These are phyloP conservation scores for Apiosordaria backusii DNA, from an alignment of 495 filamentous ascomycete genomes.

Conservation along the genomic window DNA sequence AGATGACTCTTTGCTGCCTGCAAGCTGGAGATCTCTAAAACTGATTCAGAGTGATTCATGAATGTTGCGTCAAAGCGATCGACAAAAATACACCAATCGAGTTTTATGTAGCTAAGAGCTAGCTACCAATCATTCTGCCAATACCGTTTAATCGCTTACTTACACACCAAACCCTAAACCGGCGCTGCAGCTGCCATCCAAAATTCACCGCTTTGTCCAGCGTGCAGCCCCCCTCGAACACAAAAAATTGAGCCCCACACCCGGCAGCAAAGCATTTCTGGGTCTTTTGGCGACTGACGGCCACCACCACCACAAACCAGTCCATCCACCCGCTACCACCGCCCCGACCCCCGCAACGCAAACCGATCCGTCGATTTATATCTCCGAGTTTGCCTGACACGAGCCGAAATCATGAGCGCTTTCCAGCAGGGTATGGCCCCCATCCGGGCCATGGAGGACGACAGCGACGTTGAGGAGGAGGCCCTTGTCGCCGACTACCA, in stretches of 20 bases:
- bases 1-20: background rate
- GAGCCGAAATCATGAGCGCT: conserved; percentile 43
- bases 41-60: conserved; percentile 3
- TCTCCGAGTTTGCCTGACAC: background rate
- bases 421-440: conserved; percentile 51
- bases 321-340: conserved; percentile 15
- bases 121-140: background rate
- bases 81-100: conserved; percentile 2
- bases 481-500: conserved; percentile 89
- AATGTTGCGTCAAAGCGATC: background rate
- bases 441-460: conserved; percentile 61
- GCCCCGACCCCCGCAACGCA: conserved; percentile 9
- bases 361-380: conserved; percentile 9
- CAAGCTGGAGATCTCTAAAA: background rate
- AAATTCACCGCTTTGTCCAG: conserved; percentile 20
- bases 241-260: conserved; percentile 36
- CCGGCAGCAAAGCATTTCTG: conserved; percentile 29
- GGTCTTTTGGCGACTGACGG: conserved; percentile 25
- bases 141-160: background rate
- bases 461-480: conserved; percentile 92
- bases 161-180: conserved; percentile 33
- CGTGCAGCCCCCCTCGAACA: conserved; percentile 23
- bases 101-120: background rate
- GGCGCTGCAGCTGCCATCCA: conserved; percentile 10
- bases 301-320: conserved; percentile 23